Base-by-base conservation (phyloP, 306 rosid genomes). In the Quercus gilva region DNA sequence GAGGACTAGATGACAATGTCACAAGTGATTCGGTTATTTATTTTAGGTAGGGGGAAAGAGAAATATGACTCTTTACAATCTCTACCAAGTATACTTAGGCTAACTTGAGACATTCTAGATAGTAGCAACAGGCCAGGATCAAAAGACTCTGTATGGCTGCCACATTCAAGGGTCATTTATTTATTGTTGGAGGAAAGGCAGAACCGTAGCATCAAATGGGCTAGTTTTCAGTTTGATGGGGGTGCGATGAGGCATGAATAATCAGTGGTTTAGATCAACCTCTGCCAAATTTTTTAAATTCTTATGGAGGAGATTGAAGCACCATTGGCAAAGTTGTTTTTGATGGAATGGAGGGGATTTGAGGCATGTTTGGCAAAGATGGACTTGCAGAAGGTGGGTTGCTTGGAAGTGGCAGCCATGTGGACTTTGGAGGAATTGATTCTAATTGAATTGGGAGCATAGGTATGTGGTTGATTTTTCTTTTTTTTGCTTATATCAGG, bases 181-280 rank as follows among this genome's bases (percentile, higher is more conserved):
- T 59, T 59, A 21, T 59, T 59, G 65, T 23, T 2, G 65, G 13
- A 21, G 23, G 12, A 21, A 21, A 59, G 65, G 65, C 65, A 59
- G 65, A 59, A 59, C 18, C 0, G 14, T 7, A 12, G 2, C 65
- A 59, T 10, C 28, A 4, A 21, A 21, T 23, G 14, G 14, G n/a
- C 12, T 57, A 21, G 61, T 17, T 69, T n/a, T 77, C 33, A 81
- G 6, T 85, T 82, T 77, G 82, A 82, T 29, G 79, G 77, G 8
- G 77, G 76, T 6, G 82, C 26, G 49, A 51, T 28, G 71, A 57
- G 73, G 49, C 26, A 41, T 41, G 45, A 41, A 41, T 41, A 41
- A 41, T 41, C 3, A 3, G 45, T 41, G 12, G 45, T 41, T 41
- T 12, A 41, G 45, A 41, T 41, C 45, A 41, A 8, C 12, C 45